Evolutionary conservation across 2,329 filamentous ascomycete genomes (phyloP).

Genomic region (Exophiala sp.): DNA sequence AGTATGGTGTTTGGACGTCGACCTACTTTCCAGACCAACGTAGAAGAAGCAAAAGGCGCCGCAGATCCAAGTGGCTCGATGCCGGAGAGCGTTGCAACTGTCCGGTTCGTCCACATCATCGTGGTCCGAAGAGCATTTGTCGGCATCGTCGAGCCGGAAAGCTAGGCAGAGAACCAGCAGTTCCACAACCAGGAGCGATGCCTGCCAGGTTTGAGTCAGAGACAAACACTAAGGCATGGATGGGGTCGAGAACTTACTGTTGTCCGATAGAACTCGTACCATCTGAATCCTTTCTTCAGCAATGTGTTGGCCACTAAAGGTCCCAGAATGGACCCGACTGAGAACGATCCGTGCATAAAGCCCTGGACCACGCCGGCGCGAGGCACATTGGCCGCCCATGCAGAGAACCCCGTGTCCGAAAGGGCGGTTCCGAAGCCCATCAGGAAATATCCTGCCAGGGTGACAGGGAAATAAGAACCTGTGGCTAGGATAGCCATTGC

Average conservation of each 20-base stretch:
- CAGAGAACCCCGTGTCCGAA: slow-evolving; percentile 43
- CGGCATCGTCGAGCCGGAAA: slow-evolving; percentile 36
- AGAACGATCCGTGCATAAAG: slow-evolving; percentile 40
- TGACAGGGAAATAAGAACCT: slow-evolving; percentile 32
- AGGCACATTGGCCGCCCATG: slow-evolving; percentile 41
- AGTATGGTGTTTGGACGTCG: neutral
- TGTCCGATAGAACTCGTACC: slow-evolving; percentile 40
- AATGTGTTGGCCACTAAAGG: slow-evolving; percentile 36
- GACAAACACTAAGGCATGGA: too few relatives aligned
- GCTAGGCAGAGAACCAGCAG: slow-evolving; percentile 31
- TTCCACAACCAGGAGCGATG: slow-evolving; percentile 4
- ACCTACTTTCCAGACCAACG: slow-evolving; percentile 39
- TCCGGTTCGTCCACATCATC: slow-evolving; percentile 3
- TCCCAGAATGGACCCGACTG: slow-evolving; percentile 36
- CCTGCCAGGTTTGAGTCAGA: neutral
- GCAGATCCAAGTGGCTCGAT: slow-evolving; percentile 39
- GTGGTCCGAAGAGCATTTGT: slow-evolving; percentile 28
- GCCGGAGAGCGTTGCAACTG: slow-evolving; percentile 1
- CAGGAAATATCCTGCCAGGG: slow-evolving; percentile 33
- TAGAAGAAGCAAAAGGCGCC: slow-evolving; percentile 42
- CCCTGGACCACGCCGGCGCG: slow-evolving; percentile 40
- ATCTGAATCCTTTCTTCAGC: slow-evolving; percentile 27
- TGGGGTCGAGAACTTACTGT: slow-evolving; percentile 32
- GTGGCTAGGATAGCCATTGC: slow-evolving; percentile 30
- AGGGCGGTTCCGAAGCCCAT: slow-evolving; percentile 39